A percentile compares a stretch with the other conserved stretches of the same genome.
These are phyloP conservation scores for Yamadazyma diospyri DNA, from an alignment of 1,139 yeast species.

Conservation along the genomic window DNA sequence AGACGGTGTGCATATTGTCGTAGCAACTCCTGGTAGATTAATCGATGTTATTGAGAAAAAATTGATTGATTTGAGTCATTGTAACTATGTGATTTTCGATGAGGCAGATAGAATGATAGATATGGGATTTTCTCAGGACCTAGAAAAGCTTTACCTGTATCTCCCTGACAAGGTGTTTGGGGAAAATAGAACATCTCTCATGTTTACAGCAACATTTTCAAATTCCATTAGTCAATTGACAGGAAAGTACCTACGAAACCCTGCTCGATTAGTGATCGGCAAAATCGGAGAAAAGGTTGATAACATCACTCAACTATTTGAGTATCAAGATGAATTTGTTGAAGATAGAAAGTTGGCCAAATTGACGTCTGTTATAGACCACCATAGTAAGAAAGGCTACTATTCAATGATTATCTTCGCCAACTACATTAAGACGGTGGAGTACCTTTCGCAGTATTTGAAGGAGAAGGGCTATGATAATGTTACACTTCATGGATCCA, in stretches of 20 bases:
- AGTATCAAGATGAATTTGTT: constrained; percentile 33
- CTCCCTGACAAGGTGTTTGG: constrained; percentile 39
- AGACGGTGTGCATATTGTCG: constrained; percentile 74
- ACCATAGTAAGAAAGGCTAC: constrained; percentile 16
- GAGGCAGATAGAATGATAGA: constrained; percentile 97
- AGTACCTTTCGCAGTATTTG: constrained; percentile 53
- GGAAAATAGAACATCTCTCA: constrained; percentile 50
- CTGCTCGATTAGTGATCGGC: constrained; percentile 67
- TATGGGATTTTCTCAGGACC: constrained; percentile 86
- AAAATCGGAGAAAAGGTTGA: constrained; percentile 61
- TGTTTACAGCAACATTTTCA: constrained; percentile 96
- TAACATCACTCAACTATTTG: constrained; percentile 67
- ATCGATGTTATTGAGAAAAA: constrained; percentile 75
- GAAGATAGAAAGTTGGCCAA: constrained; percentile 19
- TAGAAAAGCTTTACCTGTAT: constrained; percentile 52
- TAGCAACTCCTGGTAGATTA: constrained; percentile 92
- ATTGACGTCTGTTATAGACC: constrained; percentile 21
- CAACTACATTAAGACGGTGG: constrained; percentile 73
- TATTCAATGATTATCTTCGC: constrained; percentile 76
- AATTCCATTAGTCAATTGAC: constrained; percentile 67
- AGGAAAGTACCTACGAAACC: constrained; percentile 53
- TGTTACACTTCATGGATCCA: constrained; percentile 80
- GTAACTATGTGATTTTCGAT: constrained; percentile 75
- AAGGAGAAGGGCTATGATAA: constrained; percentile 37
- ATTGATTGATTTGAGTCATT: constrained; percentile 54